phyloP scores from a whole-genome alignment of 495 filamentous ascomycete species.

The Bryoglossum gracile region DNA sequence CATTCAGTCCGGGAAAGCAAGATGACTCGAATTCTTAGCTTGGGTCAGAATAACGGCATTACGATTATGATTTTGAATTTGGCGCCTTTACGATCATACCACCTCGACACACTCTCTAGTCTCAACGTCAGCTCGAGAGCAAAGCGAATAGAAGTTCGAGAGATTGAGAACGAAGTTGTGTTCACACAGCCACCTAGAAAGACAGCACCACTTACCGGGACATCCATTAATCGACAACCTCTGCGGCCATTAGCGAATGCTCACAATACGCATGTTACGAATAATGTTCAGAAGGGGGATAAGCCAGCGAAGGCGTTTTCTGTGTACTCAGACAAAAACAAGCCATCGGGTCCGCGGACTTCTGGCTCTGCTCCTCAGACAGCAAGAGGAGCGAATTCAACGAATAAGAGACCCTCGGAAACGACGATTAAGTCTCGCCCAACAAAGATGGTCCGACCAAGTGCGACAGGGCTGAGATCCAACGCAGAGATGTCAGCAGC shows the following conservation, averaged over 20 bases:
- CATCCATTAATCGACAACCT: constrained; percentile 59
- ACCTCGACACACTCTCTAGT: constrained; percentile 88
- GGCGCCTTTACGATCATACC: constrained; percentile 77
- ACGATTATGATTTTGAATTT: constrained; percentile 97
- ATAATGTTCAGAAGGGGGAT: constrained; percentile 46
- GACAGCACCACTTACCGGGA: constrained; percentile 38
- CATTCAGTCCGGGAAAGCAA: constrained; percentile 74
- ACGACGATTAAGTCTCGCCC: constrained; percentile 31
- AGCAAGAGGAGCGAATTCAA: constrained; percentile 30
- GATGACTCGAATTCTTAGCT: constrained; percentile 89
- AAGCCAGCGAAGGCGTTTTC: constrained; percentile 76
- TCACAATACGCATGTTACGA: constrained; percentile 55
- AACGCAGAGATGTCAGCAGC: constrained; percentile 53
- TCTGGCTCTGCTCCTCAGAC: constrained; percentile 30
- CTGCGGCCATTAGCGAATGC: constrained; percentile 62
- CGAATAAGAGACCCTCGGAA: constrained; percentile 38
- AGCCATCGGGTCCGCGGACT: constrained; percentile 31
- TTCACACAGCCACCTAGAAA: constrained; percentile 62
- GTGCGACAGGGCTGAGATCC: constrained; percentile 29
- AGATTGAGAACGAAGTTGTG: constrained; percentile 87
- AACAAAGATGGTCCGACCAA: constrained; percentile 32
- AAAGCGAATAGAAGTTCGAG: constrained; percentile 92
- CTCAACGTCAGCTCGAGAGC: constrained; percentile 93
- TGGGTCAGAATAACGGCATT: constrained; percentile 92
- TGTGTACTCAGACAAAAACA: constrained; percentile 69